Conservation (phyloP, 1,284 basidiomycete genomes). For the Trichosporon sp. region DNA sequence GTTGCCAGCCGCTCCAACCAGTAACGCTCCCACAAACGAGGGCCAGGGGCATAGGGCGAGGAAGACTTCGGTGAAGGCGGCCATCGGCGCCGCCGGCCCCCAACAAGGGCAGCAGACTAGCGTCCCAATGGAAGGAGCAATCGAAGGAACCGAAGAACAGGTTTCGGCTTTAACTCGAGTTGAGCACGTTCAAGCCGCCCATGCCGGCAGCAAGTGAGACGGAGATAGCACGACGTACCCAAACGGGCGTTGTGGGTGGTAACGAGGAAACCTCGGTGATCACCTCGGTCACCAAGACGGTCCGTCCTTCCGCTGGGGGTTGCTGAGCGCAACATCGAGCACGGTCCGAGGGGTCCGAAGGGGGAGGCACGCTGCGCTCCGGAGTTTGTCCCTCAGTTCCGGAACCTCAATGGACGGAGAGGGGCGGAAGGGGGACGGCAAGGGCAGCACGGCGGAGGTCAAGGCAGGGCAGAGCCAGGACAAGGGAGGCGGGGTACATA, state of each 20-base stretch:
- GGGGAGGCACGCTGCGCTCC: not conserved
- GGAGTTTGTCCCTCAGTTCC: not conserved
- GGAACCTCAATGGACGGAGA: not conserved
- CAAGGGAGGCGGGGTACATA: not conserved
- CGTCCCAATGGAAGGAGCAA: not conserved
- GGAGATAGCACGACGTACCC: not conserved
- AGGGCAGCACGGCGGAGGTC: not conserved
- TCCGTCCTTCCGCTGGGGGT: not conserved
- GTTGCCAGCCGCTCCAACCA: not conserved
- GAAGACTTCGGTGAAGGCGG: not conserved
- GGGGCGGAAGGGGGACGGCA: not conserved
- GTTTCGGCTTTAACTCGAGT: not conserved
- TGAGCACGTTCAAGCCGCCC: not conserved
- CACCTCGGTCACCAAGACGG: not conserved
- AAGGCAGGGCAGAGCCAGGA: not conserved
- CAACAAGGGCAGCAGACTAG: not conserved
- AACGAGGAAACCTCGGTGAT: not conserved
- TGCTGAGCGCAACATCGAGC: not conserved
- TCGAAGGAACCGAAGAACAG: not conserved
- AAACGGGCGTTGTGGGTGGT: not conserved
- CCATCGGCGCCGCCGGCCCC: not conserved
- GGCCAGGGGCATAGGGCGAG: too few relatives aligned
- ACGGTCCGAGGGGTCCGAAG: not conserved
- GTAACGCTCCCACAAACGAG: not conserved
- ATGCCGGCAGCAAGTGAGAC: not conserved